phyloP scores from a whole-genome alignment of 2,329 filamentous ascomycete species.

The Leptosphaerulina australis region DNA sequence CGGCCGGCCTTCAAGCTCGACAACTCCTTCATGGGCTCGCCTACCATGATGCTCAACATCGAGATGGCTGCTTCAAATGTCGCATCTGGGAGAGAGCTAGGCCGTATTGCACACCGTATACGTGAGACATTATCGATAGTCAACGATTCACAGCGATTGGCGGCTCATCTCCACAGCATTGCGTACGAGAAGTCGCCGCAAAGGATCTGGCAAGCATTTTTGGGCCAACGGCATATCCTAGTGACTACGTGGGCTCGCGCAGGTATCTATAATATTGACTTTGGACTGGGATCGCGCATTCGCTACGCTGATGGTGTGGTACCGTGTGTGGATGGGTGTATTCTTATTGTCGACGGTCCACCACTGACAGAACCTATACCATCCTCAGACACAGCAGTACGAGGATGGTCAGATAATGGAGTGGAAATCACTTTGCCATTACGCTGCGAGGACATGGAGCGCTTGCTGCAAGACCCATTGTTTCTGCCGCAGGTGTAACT shows the following conservation, averaged over 20 bases:
- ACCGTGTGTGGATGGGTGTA: neutral
- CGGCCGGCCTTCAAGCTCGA: slow-evolving; percentile 10
- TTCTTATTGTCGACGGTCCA: slow-evolving; percentile 7
- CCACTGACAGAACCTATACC: neutral
- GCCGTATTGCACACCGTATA: neutral
- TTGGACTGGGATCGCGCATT: slow-evolving; percentile 2
- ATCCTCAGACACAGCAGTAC: neutral
- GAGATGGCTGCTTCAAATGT: slow-evolving; percentile 7
- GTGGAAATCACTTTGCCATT: neutral
- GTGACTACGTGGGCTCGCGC: slow-evolving; percentile 21
- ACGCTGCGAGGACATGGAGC: too few species aligned
- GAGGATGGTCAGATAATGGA: neutral
- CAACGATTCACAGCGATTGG: slow-evolving; percentile 5
- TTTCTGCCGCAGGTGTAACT: neutral
- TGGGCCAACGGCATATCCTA: slow-evolving; percentile 14
- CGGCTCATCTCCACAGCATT: slow-evolving; percentile 13
- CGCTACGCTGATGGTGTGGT: slow-evolving; percentile 10
- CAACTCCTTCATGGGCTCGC: slow-evolving; percentile 8
- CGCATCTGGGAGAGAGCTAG: neutral
- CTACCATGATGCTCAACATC: slow-evolving; percentile 17
- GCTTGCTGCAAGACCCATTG: too few species aligned
- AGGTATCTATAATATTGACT: slow-evolving; percentile 2
- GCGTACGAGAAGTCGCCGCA: slow-evolving; percentile 19
- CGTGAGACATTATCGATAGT: slow-evolving; percentile 5
- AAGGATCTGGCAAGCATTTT: slow-evolving; percentile 18